Base-by-base conservation (phyloP, 345 rosid species). In the Dipteronia sinensis region DNA sequence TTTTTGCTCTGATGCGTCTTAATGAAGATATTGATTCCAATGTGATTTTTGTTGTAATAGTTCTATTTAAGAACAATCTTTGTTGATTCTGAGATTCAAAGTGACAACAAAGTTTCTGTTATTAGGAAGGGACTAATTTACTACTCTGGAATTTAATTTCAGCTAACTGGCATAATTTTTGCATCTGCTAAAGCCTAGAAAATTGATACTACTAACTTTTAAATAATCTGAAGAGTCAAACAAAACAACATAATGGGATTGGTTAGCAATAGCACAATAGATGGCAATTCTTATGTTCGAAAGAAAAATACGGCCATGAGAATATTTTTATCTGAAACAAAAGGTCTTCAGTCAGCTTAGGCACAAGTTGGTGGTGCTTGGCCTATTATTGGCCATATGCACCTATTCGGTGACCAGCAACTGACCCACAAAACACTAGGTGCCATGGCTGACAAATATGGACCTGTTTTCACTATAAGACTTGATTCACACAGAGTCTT, bases 351-450 rank as follows among this genome's bases (percentile, higher is more conserved):
- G 34, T 34, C 38, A 4, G 6, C 38, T 34, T 34, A 34, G 38
- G 38, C 38, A 34, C 38, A 83, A 65, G 88, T 73, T 0, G 38
- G 66, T 1, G 84, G 88, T 7, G 76, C 83, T 11, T 85, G 84
- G 85, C 89, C 87, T 23, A 22, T 86, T 13, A 74, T 86, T 11
- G 88, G 91, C 6, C 88, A 84, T 69, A 42, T 81, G 78, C 85
- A 78, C 67, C 85, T 84, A 62, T 65, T 84, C 1, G 71, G 73
- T 1, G 76, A 77, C 49, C 11, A 58, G 15, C 73, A 84, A 38
- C 76, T 82, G 15, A 62, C 27, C 15, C 81, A 81, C 73, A 73
- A 71, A 67, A 71, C 40, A 16, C 66, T 86, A n/a, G 67, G 70
- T 12, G 68, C 47, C 81, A 67, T 84, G 84, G 86, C 89, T 9